phyloP scores from a whole-genome alignment of 1,139 yeast species.

The Wickerhamomyces sp. region DNA sequence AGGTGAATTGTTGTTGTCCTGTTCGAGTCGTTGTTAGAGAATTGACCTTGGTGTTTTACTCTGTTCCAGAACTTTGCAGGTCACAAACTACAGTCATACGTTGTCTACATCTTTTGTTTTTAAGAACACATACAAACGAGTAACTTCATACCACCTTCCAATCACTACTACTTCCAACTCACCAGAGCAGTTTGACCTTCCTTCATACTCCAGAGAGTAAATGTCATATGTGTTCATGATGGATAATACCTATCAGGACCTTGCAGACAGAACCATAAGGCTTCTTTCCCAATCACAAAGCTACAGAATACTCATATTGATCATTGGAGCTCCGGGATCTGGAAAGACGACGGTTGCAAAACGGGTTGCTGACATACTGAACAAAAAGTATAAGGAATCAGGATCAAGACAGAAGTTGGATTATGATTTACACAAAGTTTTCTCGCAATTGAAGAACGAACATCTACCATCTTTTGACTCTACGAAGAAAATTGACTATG shows the following conservation, averaged over 20 bases:
- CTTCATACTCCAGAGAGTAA: background rate
- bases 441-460: constrained; percentile 9
- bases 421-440: background rate
- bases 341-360: constrained; percentile 71
- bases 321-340: constrained; percentile 80
- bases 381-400: constrained; percentile 17
- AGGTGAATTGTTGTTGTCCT: too few relatives aligned
- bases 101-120: too few relatives aligned
- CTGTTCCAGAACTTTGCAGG: too few relatives aligned
- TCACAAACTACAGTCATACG: too few relatives aligned
- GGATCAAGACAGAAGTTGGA: background rate
- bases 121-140: too few relatives aligned
- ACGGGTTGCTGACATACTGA: constrained; percentile 36
- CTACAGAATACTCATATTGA: constrained; percentile 45
- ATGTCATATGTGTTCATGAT: constrained; percentile 20
- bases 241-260: constrained; percentile 27
- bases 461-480: constrained; percentile 12
- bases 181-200: too few relatives aligned
- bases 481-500: constrained; percentile 39
- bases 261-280: constrained; percentile 27
- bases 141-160: too few relatives aligned
- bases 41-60: too few relatives aligned
- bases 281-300: constrained; percentile 28
- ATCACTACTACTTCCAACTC: too few relatives aligned
- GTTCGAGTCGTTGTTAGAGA: too few relatives aligned